Base-by-base conservation (phyloP, 352 stramenopile species). In the Globisporangium perplexum region DNA sequence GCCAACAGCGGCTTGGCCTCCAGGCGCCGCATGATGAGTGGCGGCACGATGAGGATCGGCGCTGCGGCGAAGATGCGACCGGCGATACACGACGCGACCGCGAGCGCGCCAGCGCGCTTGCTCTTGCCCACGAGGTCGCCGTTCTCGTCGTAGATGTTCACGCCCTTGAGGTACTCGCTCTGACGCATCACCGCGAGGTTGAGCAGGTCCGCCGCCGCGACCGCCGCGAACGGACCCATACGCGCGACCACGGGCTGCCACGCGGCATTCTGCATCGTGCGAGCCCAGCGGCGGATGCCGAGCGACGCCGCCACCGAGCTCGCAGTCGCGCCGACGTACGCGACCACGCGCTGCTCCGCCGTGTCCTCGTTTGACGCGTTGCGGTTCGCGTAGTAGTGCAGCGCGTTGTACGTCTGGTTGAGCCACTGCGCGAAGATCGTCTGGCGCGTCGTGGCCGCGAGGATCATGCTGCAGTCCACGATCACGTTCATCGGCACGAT, bases 371-470 rank as follows among this genome's bases (percentile, higher is more conserved):
- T 93, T 24, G 76, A 88, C 10, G 80, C 80, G 50, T 95, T 95
- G 54, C 82, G 85, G 58, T 95, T 95, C 53, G 85, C 85, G 61
- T 92, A 93, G 65, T 95, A 95, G 65, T 95, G 85, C 52, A 93
- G 63, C n/a, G 85, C 85, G 55, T 95, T 95, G 74, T 95, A 95
- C 41, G 82, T 91, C 63, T 95, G 85, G 59, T 95, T 95, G 43
- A 95, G 77, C 83, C 78, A 92, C 54, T 95, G 85, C 30, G 80
- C 80, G 18, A 88, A 74, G 57, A 93, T 63, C 20, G 83, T 92
- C 50, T 78, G 74, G 44, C 59, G 47, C 11, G 79, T 86, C 33
- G 76, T 77, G 47, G 71, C 74, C 44, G 85, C 85, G 52, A 89
- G 62, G 46, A 95, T 66, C 85, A 95, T 95, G 38, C 69, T 67